Base-by-base conservation (phyloP, 1,284 basidiomycete genomes). In the Ustilago shanxiensis region DNA sequence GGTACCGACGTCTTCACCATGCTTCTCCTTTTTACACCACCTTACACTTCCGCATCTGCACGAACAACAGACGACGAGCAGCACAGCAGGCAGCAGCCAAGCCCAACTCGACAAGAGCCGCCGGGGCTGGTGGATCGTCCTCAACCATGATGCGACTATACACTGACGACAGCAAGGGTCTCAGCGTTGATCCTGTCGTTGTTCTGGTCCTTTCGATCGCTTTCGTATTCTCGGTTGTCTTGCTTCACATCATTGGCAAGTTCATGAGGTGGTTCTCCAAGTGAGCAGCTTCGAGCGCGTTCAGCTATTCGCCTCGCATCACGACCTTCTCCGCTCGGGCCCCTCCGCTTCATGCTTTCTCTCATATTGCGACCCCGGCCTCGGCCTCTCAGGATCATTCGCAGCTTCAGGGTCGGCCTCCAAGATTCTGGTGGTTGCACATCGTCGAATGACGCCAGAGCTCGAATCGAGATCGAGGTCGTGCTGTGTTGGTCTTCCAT, bases 111-210 rank as follows among this genome's bases (percentile, higher is more conserved):
- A 88, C 93, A 20, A 91, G 96, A 56, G 92, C 95, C 44, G 96
- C 96, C 29, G 96, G 96, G 62, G 95, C 95, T 60, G 96, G 96
- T 65, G 96, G 96, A 64, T 95, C 93, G 54, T 94, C 92, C 69
- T 96, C 93, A 89, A 99, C 96, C 68, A 98, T 99, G 96, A 91
- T 99, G 85, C 95, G 95, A 88, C 90, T 99, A 16, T 98, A 98
- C 90, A 98, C 96, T 39, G 88, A 89, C 75, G 96, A 98, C 86
- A 96, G 95, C 79, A 94, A 94, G 74, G 96, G 96, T 41, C 90
- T 98, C 72, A 91, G 94, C 89, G 94, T 99, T 95, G 96, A 99
- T 88, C 96, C 96, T 7, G 98, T 95, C 88, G 95, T 98, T 80
- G 95, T 98, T 77, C 91, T 98, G 72, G 93, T 98, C 76, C 91